These are phyloP conservation scores for Coemansia sp. DNA, from an alignment of 192 early-diverging fungal genomes.

Conservation along the genomic window DNA sequence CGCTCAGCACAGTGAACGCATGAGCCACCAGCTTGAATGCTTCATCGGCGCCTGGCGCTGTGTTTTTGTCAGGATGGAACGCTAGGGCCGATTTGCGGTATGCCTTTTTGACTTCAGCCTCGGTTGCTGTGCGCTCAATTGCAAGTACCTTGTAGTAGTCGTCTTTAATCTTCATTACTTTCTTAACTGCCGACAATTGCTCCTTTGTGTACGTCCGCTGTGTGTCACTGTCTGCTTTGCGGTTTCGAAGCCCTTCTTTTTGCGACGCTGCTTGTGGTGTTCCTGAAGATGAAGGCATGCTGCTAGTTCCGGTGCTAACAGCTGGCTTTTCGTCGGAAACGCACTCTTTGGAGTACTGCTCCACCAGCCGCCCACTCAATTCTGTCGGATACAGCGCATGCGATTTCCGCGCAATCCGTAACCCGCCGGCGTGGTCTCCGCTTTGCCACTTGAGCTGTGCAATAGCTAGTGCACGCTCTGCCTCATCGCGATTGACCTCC, in stretches of 20 bases:
- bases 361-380: constrained; percentile 61
- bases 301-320: constrained; percentile 7
- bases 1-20: constrained; percentile 86
- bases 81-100: constrained; percentile 92
- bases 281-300: background rate
- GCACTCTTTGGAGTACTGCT: constrained; percentile 6
- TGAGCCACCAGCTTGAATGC: constrained; percentile 95
- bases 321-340: constrained; percentile 1
- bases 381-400: constrained; percentile 74
- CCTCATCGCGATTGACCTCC: constrained; percentile 90
- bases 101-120: constrained; percentile 87
- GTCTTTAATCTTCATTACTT: constrained; percentile 67
- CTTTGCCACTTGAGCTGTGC: constrained; percentile 67
- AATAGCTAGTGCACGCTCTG: constrained; percentile 70
- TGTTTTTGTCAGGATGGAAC: constrained; percentile 96
- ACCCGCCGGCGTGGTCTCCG: constrained; percentile 67
- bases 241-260: constrained; percentile 16
- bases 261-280: constrained; percentile 3
- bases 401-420: constrained; percentile 85
- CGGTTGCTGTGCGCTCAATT: constrained; percentile 71
- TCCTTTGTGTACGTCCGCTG: constrained; percentile 64
- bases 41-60: constrained; percentile 91
- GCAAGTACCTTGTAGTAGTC: constrained; percentile 86
- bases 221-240: constrained; percentile 4
- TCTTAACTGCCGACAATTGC: constrained; percentile 75